A percentile compares a stretch with the other conserved stretches of the same genome.
Conservation (phyloP, 2,329 filamentous ascomycete genomes). For the Cladobotryum mycophilum region DNA sequence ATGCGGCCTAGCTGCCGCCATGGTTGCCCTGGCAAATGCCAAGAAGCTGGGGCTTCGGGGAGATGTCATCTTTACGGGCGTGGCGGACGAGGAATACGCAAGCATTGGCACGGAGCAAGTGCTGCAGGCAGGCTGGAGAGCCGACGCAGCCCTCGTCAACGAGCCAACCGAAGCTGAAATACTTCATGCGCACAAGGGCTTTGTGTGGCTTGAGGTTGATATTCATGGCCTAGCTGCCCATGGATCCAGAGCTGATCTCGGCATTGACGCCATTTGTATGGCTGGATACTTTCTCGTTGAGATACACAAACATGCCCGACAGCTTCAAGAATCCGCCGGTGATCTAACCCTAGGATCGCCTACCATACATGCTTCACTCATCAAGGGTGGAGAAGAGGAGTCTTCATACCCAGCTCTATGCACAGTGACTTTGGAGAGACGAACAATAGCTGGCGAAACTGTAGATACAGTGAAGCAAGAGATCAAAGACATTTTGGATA, state of each 20-base stretch:
- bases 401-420: constrained; percentile 47
- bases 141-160: constrained; percentile 44
- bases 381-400: constrained; percentile 44
- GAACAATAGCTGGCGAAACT: constrained; percentile 41
- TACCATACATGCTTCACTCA: constrained; percentile 41
- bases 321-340: constrained; percentile 22
- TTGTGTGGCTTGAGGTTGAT: constrained; percentile 39
- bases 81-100: constrained; percentile 47
- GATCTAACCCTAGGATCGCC: constrained; percentile 30
- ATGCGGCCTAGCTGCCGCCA: constrained; percentile 40
- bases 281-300: constrained; percentile 41
- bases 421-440: constrained; percentile 41
- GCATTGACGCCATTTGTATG: constrained; percentile 44
- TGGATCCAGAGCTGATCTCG: constrained; percentile 37
- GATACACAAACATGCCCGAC: constrained; percentile 35
- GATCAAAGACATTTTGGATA: constrained; percentile 30
- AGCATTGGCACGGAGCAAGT: constrained; percentile 47
- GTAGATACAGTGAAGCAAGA: constrained; percentile 30
- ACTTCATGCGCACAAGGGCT: constrained; percentile 44
- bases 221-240: constrained; percentile 37
- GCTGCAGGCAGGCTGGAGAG: constrained; percentile 44
- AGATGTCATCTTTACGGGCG: constrained; percentile 46
- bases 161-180: constrained; percentile 42
- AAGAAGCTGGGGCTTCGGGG: constrained; percentile 36
- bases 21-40: constrained; percentile 34